Conservation (phyloP, 495 filamentous ascomycete species). For the Darksidea phi region DNA sequence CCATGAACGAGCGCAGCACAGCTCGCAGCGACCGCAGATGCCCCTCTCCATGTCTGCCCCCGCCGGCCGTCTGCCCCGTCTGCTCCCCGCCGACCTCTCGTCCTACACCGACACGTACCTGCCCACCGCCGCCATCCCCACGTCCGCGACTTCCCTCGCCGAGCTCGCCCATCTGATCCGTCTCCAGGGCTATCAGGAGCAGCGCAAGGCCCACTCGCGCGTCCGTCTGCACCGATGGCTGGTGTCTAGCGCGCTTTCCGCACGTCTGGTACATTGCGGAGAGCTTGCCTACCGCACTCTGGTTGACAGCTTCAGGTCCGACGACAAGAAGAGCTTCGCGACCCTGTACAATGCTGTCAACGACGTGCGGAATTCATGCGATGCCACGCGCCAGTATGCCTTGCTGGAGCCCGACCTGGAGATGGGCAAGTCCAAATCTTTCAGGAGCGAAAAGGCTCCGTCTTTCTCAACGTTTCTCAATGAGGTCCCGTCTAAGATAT, state of each 20-base stretch:
- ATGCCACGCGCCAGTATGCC: slow-evolving; percentile 65
- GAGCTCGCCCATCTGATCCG: slow-evolving; percentile 71
- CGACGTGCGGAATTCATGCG: slow-evolving; percentile 84
- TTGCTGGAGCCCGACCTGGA: slow-evolving; percentile 69
- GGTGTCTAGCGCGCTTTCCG: slow-evolving; percentile 67
- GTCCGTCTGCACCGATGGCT: slow-evolving; percentile 62
- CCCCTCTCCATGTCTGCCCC: slow-evolving; percentile 44
- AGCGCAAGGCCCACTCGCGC: slow-evolving; percentile 64
- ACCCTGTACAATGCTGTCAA: slow-evolving; percentile 82
- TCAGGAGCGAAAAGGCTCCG: slow-evolving; percentile 37
- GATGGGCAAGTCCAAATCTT: slow-evolving; percentile 44
- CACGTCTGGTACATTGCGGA: slow-evolving; percentile 74
- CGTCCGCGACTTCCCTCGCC: slow-evolving; percentile 61
- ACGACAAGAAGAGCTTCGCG: slow-evolving; percentile 87
- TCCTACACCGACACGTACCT: slow-evolving; percentile 43
- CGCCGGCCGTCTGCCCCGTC: slow-evolving; percentile 45
- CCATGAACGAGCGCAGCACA: slow-evolving; percentile 31
- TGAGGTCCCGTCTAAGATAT: slow-evolving; percentile 71
- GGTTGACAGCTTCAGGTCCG: slow-evolving; percentile 82
- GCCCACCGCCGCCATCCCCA: slow-evolving; percentile 41
- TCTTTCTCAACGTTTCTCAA: slow-evolving; percentile 69
- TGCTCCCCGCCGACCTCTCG: slow-evolving; percentile 45
- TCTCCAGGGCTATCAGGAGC: slow-evolving; percentile 70
- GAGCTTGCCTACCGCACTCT: slow-evolving; percentile 77
- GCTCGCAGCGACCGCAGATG: slow-evolving; percentile 28